Evolutionary conservation across 2,329 filamentous ascomycete genomes (phyloP).

Genomic region (Tetracladium maxilliforme): DNA sequence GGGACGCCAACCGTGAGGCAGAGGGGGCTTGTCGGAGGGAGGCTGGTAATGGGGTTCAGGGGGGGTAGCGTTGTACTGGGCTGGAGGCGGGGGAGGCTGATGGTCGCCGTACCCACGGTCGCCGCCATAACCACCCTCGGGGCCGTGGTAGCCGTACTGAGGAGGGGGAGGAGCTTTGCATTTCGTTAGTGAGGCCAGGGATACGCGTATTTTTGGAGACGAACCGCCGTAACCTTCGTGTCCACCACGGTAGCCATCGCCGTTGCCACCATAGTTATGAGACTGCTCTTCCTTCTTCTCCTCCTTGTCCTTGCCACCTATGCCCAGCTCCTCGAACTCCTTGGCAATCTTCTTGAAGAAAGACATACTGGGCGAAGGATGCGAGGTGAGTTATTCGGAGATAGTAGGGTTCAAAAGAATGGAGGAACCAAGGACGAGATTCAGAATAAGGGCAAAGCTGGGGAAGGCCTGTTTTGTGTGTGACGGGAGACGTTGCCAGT

Average conservation of each 20-base stretch:
- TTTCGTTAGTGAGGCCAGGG: too few species aligned
- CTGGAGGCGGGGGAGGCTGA: slow-evolving; percentile 12
- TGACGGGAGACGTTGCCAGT: too few species aligned
- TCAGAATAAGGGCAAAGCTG: too few species aligned
- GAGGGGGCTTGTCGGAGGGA: slow-evolving; percentile 26
- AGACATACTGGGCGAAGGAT: slow-evolving; percentile 21
- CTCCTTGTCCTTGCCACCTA: slow-evolving; percentile 23
- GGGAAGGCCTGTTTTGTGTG: too few species aligned
- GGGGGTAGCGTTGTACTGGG: slow-evolving; percentile 11
- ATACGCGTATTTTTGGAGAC: too few species aligned
- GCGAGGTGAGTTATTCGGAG: slow-evolving; percentile 6
- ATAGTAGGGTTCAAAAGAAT: slow-evolving; percentile 3
- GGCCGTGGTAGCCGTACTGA: too few species aligned
- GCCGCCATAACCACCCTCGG: too few species aligned
- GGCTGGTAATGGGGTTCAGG: slow-evolving; percentile 14
- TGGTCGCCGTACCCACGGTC: too few species aligned
- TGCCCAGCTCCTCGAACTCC: slow-evolving; percentile 29
- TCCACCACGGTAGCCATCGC: slow-evolving; percentile 5
- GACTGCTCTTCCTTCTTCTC: too few species aligned
- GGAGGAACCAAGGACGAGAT: too few species aligned
- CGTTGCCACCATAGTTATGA: slow-evolving; percentile 8
- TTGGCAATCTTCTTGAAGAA: slow-evolving; percentile 27
- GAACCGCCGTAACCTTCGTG: too few species aligned
- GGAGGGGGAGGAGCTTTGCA: too few species aligned
- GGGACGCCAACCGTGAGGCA: slow-evolving; percentile 45